Conservation (phyloP, 140 eudicot genomes). For the Stevia rebaudiana region DNA sequence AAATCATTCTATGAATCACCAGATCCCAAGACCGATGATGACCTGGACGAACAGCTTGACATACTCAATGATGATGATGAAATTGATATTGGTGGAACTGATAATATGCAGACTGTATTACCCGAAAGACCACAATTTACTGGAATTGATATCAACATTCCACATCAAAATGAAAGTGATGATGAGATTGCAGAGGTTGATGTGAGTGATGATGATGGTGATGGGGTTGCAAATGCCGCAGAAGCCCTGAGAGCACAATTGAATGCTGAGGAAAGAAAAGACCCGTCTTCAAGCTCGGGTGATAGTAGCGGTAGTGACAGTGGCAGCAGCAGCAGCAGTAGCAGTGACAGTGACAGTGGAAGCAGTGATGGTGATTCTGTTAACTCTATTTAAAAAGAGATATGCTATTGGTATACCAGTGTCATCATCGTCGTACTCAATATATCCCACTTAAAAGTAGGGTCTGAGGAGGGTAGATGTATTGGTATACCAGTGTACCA, state of each 20-base stretch:
- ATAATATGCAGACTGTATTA: slow-evolving; percentile 21
- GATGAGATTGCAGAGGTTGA: slow-evolving; percentile 88
- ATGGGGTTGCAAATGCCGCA: slow-evolving; percentile 65
- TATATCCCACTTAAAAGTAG: too few relatives aligned
- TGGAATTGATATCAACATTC: slow-evolving; percentile 75
- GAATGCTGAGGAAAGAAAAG: slow-evolving; percentile 51
- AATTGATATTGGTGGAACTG: slow-evolving; percentile 32
- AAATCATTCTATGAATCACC: slow-evolving; percentile 48
- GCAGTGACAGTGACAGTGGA: slow-evolving; percentile 66
- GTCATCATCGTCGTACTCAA: too few relatives aligned
- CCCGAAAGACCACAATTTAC: slow-evolving; percentile 48
- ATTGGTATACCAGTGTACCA: too few relatives aligned
- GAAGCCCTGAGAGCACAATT: slow-evolving; percentile 90
- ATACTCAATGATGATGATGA: slow-evolving; percentile 73
- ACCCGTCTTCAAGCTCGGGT: slow-evolving; percentile 63
- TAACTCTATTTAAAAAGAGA: slow-evolving; percentile 59
- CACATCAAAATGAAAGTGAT: slow-evolving; percentile 68
- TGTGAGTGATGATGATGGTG: slow-evolving; percentile 65
- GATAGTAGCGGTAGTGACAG: slow-evolving; percentile 51
- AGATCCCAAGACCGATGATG: slow-evolving; percentile 62
- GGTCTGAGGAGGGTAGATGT: too few relatives aligned
- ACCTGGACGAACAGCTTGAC: slow-evolving; percentile 73
- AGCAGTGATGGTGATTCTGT: slow-evolving; percentile 79
- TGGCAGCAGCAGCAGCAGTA: slow-evolving; percentile 46
- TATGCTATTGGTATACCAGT: too few relatives aligned